Base-by-base conservation (phyloP, 805 yeast genomes). In the Candida lessepsii region DNA sequence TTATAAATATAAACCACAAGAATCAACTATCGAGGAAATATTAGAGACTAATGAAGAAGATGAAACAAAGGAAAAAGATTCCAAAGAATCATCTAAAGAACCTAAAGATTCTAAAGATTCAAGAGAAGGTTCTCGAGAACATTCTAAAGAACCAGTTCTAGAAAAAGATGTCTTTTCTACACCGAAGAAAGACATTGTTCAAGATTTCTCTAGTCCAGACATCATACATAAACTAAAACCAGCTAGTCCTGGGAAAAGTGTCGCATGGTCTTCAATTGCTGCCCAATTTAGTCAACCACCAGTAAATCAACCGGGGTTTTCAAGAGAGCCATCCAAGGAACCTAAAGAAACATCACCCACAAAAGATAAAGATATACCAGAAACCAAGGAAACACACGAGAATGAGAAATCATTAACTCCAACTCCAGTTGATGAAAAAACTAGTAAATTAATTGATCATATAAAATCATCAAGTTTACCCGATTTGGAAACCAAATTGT, bases 221-320 rank as follows among this genome's bases (percentile, higher is more conserved):
- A 67, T 69, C 21, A 59, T 69, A 25, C 67, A 67, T 37, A 66
- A 64, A 5, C 56, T 76, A 47, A 76, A 75, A 51, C 83, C 83
- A 1, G 80, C 83, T 1, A 61, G 76, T 3, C 64, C 75, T 5
- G 83, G 82, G 9, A 58, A 71, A 5, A 72, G 72, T 49, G 78
- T 80, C 7, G 78, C 78, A 52, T 78, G 81, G 68, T 67, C 82
- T 0, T 63, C 78, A 1, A 80, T 80, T 4, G 81, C 79, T 4
- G 75, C 75, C 23, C 37, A 25, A 5, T 72, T 58, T 6, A 40
- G 48, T 21, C 50, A 45, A 17, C 46, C 49, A 3, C 37, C 13
- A n/a, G 11, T 15, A 8, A 9, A 10, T 10, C 25, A 18, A 14
- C 35, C 27, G 9, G 9, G 9, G 4, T 31, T 21, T 9, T 20